These are phyloP conservation scores for Phialocephala sp. DNA, from an alignment of 2,329 filamentous ascomycete species.

Conservation along the genomic window DNA sequence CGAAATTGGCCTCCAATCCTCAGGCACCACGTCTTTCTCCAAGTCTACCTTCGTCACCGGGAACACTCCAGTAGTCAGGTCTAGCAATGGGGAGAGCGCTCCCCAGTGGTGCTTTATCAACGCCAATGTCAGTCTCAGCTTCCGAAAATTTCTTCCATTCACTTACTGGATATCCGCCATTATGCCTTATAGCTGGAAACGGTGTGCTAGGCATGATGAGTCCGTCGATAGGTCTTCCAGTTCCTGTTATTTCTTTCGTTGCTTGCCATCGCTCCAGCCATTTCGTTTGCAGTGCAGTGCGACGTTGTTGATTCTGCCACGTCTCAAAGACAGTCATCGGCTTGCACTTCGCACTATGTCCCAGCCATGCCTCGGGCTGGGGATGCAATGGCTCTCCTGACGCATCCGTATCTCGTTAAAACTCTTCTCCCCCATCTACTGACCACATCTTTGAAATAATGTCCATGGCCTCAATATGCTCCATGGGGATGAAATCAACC, in stretches of 20 bases:
- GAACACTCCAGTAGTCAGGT: conserved; percentile 37
- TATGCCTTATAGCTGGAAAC: conserved; percentile 24
- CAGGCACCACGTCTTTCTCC: conserved; percentile 32
- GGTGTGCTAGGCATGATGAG: conserved; percentile 24
- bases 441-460: conserved; percentile 14
- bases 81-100: conserved; percentile 23
- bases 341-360: conserved; percentile 27
- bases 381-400: conserved; percentile 36
- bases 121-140: neutral
- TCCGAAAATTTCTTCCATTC: neutral
- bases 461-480: conserved; percentile 4
- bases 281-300: conserved; percentile 16
- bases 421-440: conserved; percentile 26
- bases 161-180: conserved; percentile 25
- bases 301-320: conserved; percentile 37
- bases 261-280: conserved; percentile 37
- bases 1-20: conserved; percentile 34
- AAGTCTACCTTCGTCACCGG: conserved; percentile 37
- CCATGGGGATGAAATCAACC: conserved; percentile 40
- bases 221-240: conserved; percentile 25
- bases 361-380: conserved; percentile 32
- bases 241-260: conserved; percentile 13
- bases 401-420: conserved; percentile 33
- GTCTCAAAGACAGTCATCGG: conserved; percentile 35
- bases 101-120: conserved; percentile 23